These are phyloP conservation scores for Phytopythium delawarense DNA, from an alignment of 352 stramenopile species.

Conservation along the genomic window DNA sequence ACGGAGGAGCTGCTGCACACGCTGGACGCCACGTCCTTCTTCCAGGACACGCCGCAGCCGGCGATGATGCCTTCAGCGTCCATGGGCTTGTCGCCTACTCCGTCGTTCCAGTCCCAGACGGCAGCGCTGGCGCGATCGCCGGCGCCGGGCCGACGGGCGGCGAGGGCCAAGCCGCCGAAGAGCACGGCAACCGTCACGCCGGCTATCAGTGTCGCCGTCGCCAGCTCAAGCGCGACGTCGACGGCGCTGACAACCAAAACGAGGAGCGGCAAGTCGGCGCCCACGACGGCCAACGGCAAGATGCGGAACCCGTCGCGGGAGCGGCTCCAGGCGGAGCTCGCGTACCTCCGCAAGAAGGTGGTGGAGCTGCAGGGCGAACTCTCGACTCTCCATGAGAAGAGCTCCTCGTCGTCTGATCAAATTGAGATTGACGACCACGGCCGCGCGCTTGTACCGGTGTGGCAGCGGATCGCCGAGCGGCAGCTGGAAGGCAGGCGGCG, in stretches of 20 bases:
- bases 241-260: constrained; percentile 3
- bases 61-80: background rate
- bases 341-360: constrained; percentile 35
- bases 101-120: background rate
- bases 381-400: constrained; percentile 15
- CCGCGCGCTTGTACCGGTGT: constrained; percentile 24
- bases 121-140: background rate
- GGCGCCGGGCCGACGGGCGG: background rate
- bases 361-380: constrained; percentile 38
- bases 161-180: background rate
- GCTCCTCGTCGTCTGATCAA: background rate
- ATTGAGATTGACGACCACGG: constrained; percentile 7
- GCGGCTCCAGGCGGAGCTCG: constrained; percentile 42
- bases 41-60: constrained; percentile 1
- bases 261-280: constrained; percentile 6
- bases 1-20: constrained; percentile 23
- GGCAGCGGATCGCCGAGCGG: constrained; percentile 44
- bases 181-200: background rate
- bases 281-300: constrained; percentile 14
- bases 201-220: background rate
- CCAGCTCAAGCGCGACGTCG: background rate
- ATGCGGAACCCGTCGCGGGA: constrained; percentile 43
- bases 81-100: background rate
- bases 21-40: constrained; percentile 16
- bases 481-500: constrained; percentile 27